A percentile compares a stretch with the other conserved stretches of the same genome.
Conservation (phyloP, 176 grass and related monocot species). For the Aegilops umbellulata region DNA sequence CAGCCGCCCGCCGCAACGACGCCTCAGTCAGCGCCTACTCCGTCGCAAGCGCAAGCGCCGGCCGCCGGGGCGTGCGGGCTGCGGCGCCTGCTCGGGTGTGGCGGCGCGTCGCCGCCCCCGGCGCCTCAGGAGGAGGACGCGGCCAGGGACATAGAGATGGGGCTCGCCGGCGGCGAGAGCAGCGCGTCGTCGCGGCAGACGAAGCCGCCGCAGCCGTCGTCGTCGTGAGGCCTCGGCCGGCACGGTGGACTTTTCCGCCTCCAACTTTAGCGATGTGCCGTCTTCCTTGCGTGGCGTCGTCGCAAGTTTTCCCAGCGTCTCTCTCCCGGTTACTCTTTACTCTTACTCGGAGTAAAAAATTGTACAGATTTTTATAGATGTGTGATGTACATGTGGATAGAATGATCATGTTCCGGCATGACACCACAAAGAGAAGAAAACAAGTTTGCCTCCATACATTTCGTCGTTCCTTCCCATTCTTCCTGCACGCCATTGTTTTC, state of each 20-base stretch:
- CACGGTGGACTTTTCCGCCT: background rate
- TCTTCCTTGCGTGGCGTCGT: slow-evolving; percentile 5
- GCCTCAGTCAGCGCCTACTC: background rate
- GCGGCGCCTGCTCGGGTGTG: slow-evolving; percentile 49
- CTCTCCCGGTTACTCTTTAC: background rate
- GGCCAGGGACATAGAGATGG: slow-evolving; percentile 48
- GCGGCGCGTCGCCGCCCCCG: slow-evolving; percentile 35
- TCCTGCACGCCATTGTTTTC: background rate
- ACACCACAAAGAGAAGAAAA: background rate
- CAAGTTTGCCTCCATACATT: background rate
- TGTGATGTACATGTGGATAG: slow-evolving; percentile 35
- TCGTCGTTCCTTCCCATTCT: background rate
- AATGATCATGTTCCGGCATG: slow-evolving; percentile 19
- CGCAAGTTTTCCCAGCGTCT: slow-evolving; percentile 18
- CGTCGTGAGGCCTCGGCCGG: background rate
- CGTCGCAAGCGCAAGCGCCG: background rate
- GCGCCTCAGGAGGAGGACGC: background rate
- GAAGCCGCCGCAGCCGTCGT: slow-evolving; percentile 16
- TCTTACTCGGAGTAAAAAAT: background rate
- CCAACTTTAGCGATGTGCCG: slow-evolving; percentile 19
- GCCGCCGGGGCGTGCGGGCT: slow-evolving; percentile 21
- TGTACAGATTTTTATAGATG: slow-evolving; percentile 55
- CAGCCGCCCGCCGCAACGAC: background rate
- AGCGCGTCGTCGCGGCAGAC: slow-evolving; percentile 20
- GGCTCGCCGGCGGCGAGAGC: slow-evolving; percentile 30